Evolutionary conservation across 2,329 filamentous ascomycete species (phyloP), one percentile per base, ranked within the genome.

Genomic region (Aureobasidium subglaciale): DNA sequence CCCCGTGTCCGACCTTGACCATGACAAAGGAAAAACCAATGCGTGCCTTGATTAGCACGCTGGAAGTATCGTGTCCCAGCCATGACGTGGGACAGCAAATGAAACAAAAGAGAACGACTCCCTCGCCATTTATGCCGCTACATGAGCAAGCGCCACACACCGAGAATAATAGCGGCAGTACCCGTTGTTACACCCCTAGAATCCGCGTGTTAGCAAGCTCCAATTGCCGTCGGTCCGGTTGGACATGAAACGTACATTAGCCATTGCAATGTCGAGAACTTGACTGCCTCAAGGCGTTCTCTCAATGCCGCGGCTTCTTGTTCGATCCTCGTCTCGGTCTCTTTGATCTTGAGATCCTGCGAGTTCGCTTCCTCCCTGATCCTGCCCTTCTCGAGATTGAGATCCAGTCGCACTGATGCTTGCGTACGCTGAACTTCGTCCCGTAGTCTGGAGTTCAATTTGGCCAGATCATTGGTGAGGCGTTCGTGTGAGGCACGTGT

Each of bases 231-330:
- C 50, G 20, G 29, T 42, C 20, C 37, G 38, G 20, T 43, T 15
- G 38, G 29, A 41, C 25, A 50, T 35, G 41, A 46, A 38, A 87
- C 89, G 67, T 86, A 91, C 86, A 97, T 96, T 63, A 99, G 76
- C 93, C 93, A 99, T 77, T 99, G 93, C 70, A 99, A 73, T 32
- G 93, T 97, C 68, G 90, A 90, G 73, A 97, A 97, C 78, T 99
- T 99, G 71, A 99, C 93, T 63, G 90, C 88, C 75, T 99, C 93
- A 45, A 99, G 79, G 74, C 95, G 86, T 77, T 97, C 93, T 62
- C 90, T 79, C 67, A 99, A 71, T 29, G 87, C 87, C 37, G 92
- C 92, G 54, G 93, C 90, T 77, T 97, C 93, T 74, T 97, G 92
- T 77, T 99, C 93, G 66, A 99, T 97, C 73, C 95, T 86, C 57